Evolutionary conservation across 495 filamentous ascomycete species (phyloP), one percentile per base, ranked within the genome.

Genomic region (Delitschia confertaspora): DNA sequence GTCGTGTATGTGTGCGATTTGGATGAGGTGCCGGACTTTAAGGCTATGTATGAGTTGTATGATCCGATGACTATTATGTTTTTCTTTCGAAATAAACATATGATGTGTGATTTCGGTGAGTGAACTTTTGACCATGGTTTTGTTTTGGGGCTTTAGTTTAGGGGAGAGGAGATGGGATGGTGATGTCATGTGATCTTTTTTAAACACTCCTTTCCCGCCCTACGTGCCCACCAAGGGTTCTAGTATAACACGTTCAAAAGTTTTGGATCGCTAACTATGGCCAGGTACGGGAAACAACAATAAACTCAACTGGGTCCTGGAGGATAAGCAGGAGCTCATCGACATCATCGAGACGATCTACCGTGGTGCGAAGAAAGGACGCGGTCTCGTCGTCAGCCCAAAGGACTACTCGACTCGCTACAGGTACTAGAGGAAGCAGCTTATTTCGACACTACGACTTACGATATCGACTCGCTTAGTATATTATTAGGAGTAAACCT

Each of bases 321-420:
- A 96, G 65, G 91, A 98, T 60, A 96, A 98, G 66, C 91, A 98
- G 63, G 91, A 98, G 67, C 65, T 98, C 58, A 96, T 98, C 55
- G 93, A 96, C 65, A 96, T 98, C 57, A 81, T 95, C 57, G 93
- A 98, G 67, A 95, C 88, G 10, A 88, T 98, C 45, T 98, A 96
- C 64, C 82, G 88, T 44, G 91, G 91, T 10, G 91, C 91, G 3
- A 95, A 93, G 75, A 98, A 96, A 68, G 91, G 91, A 1, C 73
- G 88, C 33, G 91, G 91, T 77, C 64, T 95, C 56, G 91, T 95
- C 23, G 88, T 96, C 43, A 94, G 87, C 53, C 91, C 91, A 0
- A 98, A 96, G 73, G 85, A 60, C 32, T 60, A 60, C 31, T 60
- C 57, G 5, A 60, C 57, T 2, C 53, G 55, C 35, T 60, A 58